phyloP scores from a whole-genome alignment of 129 eudicot species.

The Glebionis coronaria region DNA sequence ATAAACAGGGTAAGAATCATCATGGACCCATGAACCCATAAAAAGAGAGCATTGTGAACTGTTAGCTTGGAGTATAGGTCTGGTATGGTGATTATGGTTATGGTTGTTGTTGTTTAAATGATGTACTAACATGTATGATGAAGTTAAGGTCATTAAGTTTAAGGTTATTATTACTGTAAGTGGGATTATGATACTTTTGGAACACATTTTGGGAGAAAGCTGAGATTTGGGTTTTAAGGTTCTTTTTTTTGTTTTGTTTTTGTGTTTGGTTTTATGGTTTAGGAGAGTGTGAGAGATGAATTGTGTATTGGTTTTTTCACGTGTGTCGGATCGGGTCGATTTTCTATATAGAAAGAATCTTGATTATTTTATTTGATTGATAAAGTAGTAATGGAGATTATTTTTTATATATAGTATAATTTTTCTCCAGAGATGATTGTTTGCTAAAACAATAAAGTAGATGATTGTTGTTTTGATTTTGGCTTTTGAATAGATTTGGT shows the following conservation, averaged over 20 bases:
- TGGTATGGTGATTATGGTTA: conserved; percentile 31
- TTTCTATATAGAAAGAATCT: background rate
- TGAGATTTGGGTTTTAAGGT: background rate
- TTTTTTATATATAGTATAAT: too few relatives aligned
- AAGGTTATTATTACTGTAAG: background rate
- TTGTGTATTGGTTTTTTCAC: conserved; percentile 27
- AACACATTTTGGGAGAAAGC: conserved; percentile 16
- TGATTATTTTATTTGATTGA: too few relatives aligned
- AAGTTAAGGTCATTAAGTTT: conserved; percentile 21
- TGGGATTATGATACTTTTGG: background rate
- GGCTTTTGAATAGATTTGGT: too few relatives aligned
- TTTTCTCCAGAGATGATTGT: too few relatives aligned
- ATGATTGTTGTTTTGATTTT: too few relatives aligned
- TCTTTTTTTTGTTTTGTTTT: conserved; percentile 23
- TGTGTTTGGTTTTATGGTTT: conserved; percentile 2
- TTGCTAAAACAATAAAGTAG: too few relatives aligned
- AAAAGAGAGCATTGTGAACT: conserved; percentile 58
- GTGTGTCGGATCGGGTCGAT: conserved; percentile 40
- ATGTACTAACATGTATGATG: conserved; percentile 45
- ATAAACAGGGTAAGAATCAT: conserved; percentile 64
- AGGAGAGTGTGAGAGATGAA: conserved; percentile 24
- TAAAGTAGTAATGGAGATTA: too few relatives aligned
- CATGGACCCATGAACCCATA: conserved; percentile 73
- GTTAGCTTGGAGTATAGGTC: conserved; percentile 49
- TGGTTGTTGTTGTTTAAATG: conserved; percentile 39